Evolutionary conservation across 2,329 filamentous ascomycete species (phyloP).

Genomic region (Fusarium chaquense): DNA sequence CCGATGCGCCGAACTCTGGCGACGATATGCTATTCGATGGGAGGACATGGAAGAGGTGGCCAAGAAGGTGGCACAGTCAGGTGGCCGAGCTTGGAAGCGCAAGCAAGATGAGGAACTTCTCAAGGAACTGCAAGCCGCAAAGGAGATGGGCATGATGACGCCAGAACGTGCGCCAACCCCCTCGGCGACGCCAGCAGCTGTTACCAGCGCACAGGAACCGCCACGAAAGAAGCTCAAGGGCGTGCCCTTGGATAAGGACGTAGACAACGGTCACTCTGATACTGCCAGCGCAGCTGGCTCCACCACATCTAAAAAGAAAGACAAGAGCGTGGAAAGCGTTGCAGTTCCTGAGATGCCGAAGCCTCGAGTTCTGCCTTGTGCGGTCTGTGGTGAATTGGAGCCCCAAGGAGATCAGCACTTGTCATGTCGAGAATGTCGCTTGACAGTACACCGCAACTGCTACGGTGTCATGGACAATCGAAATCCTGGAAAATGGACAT

Average conservation of each 20-base stretch:
- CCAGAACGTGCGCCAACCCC: conserved; percentile 59
- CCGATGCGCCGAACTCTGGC: conserved; percentile 92
- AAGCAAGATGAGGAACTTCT: conserved; percentile 92
- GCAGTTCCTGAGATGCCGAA: conserved; percentile 81
- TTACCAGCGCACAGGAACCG: conserved; percentile 59
- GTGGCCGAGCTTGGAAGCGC: conserved; percentile 86
- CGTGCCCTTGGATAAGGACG: conserved; percentile 62
- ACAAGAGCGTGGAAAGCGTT: conserved; percentile 66
- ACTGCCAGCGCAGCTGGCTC: conserved; percentile 55
- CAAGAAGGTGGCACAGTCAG: conserved; percentile 84
- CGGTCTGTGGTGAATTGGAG: conserved; percentile 82
- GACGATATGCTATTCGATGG: conserved; percentile 95
- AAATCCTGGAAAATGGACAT: conserved; percentile 84
- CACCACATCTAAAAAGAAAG: conserved; percentile 68
- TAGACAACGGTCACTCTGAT: conserved; percentile 61
- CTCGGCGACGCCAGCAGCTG: conserved; percentile 40
- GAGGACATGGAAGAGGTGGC: conserved; percentile 92
- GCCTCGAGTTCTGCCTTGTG: conserved; percentile 83
- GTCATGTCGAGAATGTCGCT: conserved; percentile 85
- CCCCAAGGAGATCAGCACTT: conserved; percentile 78
- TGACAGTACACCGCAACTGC: conserved; percentile 92
- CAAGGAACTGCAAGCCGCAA: conserved; percentile 75
- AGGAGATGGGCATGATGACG: conserved; percentile 65
- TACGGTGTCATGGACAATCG: conserved; percentile 85
- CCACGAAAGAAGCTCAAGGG: conserved; percentile 75